Percentiles rank a stretch among this genome's conserved stretches.
Conservation (phyloP, 805 yeast species). For the Candida dendrica region DNA sequence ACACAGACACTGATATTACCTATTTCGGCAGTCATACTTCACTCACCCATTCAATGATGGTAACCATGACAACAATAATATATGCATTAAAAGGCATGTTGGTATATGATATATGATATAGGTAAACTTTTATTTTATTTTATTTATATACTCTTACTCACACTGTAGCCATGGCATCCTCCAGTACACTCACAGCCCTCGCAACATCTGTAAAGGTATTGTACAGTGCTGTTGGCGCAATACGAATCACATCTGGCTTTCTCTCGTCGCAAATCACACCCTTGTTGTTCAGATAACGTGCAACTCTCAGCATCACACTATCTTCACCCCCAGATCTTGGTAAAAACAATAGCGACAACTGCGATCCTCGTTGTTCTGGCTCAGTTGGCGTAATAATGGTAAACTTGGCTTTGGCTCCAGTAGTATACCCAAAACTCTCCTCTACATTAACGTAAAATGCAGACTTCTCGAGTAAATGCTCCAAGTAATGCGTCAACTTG, state of each 20-base stretch:
- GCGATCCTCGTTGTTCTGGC: constrained; percentile 64
- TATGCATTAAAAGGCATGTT: no score
- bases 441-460: constrained; percentile 33
- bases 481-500: constrained; percentile 50
- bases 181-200: constrained; percentile 35
- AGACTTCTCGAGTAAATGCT: constrained; percentile 37
- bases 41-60: no score
- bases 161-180: constrained; percentile 27
- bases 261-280: constrained; percentile 86
- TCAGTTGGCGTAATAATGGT: constrained; percentile 68
- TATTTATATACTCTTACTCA: neutral
- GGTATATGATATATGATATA: no score
- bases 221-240: constrained; percentile 85
- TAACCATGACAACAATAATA: no score
- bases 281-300: constrained; percentile 34
- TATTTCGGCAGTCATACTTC: no score
- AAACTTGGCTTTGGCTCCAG: constrained; percentile 37
- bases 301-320: constrained; percentile 58
- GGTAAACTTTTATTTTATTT: no score
- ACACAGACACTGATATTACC: no score
- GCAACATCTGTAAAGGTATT: constrained; percentile 65
- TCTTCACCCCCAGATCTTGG: constrained; percentile 34
- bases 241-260: constrained; percentile 79
- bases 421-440: constrained; percentile 12
- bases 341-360: constrained; percentile 65